These are phyloP conservation scores for Umbelopsis sp. DNA, from an alignment of 371 early-diverging fungal genomes.

Conservation along the genomic window DNA sequence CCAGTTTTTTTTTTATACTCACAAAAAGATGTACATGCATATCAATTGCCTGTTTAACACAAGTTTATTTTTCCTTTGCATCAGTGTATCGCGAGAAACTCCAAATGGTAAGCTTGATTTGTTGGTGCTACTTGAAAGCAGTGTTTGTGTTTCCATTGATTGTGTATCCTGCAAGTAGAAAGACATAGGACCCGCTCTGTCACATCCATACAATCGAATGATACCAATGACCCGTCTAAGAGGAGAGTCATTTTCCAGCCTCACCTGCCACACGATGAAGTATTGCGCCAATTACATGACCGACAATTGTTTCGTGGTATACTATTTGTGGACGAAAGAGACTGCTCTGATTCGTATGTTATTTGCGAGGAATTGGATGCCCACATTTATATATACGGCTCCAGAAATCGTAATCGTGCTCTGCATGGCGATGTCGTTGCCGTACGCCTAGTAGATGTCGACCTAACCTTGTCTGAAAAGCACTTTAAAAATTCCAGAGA, in stretches of 20 bases:
- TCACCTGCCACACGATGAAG: constrained; percentile 33
- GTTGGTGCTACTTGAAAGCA: too few relatives aligned
- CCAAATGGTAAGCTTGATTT: neutral
- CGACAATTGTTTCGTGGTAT: constrained; percentile 37
- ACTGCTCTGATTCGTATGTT: constrained; percentile 70
- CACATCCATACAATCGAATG: neutral
- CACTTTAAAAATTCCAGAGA: neutral
- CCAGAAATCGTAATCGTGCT: constrained; percentile 73
- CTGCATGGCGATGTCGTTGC: constrained; percentile 75
- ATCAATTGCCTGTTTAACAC: neutral
- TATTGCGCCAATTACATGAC: constrained; percentile 26
- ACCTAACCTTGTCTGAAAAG: constrained; percentile 48
- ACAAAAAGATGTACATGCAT: too few relatives aligned
- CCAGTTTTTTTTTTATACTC: too few relatives aligned
- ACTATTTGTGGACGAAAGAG: constrained; percentile 32
- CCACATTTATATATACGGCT: constrained; percentile 64
- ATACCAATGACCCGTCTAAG: constrained; percentile 8
- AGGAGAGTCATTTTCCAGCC: constrained; percentile 29
- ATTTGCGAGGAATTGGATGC: constrained; percentile 42
- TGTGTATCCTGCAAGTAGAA: neutral
- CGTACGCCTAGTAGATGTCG: constrained; percentile 60
- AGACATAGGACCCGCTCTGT: neutral
- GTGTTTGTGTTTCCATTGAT: too few relatives aligned
- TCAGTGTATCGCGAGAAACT: neutral
- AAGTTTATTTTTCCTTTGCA: neutral